A percentile compares a stretch with the other conserved stretches of the same genome.
Evolutionary conservation across 768 basidiomycete genomes (phyloP).

Genomic region (Cyathus striatus): DNA sequence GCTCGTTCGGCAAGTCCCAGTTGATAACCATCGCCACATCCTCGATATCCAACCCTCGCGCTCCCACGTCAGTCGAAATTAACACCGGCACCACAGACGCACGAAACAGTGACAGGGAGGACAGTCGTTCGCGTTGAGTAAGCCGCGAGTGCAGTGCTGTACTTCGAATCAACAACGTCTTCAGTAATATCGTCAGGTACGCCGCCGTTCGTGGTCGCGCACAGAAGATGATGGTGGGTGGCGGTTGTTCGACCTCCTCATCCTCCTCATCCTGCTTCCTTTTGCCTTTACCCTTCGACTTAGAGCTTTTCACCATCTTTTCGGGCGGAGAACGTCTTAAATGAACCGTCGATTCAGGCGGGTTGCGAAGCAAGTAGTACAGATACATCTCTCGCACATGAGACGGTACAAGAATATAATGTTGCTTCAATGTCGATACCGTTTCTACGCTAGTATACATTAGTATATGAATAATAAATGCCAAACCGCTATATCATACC

Average conservation of each 20-base stretch:
- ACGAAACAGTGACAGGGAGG: constrained; percentile 82
- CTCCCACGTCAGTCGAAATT: constrained; percentile 92
- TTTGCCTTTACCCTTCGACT: constrained; percentile 13
- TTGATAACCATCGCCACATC: constrained; percentile 96
- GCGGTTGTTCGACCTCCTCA: constrained; percentile 66
- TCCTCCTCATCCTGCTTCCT: constrained; percentile 39
- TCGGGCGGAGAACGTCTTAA: constrained; percentile 63
- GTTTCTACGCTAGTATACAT: constrained; percentile 70
- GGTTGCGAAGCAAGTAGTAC: constrained; percentile 84
- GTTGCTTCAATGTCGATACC: constrained; percentile 81
- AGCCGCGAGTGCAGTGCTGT: constrained; percentile 91
- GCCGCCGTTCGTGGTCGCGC: constrained; percentile 82
- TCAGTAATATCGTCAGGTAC: constrained; percentile 77
- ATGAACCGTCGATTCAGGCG: constrained; percentile 71
- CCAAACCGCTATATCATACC: constrained; percentile 35
- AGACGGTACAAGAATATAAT: constrained; percentile 89
- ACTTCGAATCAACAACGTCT: constrained; percentile 74
- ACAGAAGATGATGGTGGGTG: constrained; percentile 96
- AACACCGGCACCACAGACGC: constrained; percentile 85
- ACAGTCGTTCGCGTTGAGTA: constrained; percentile 84
- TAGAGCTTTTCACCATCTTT: constrained; percentile 28
- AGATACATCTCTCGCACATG: constrained; percentile 93
- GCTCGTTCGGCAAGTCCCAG: constrained; percentile 88
- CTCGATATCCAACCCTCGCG: constrained; percentile 92
- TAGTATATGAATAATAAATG: constrained; percentile 1